These are phyloP conservation scores for Friedmanniomyces simplex DNA, from an alignment of 495 filamentous ascomycete genomes.

Conservation along the genomic window DNA sequence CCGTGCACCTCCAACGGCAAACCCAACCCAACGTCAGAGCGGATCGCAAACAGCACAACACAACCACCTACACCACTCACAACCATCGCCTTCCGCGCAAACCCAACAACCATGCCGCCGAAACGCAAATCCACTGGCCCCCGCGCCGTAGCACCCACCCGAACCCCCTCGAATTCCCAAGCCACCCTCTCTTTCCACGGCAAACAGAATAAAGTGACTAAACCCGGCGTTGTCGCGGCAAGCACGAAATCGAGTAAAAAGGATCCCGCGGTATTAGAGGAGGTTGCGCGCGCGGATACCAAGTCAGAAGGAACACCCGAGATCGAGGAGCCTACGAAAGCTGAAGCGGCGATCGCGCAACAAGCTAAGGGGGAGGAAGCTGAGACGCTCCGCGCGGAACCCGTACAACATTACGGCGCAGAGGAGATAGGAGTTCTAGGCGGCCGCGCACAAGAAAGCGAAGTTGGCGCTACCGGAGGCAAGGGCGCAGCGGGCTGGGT, in stretches of 20 bases:
- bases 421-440: constrained; percentile 18
- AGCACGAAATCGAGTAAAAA: constrained; percentile 38
- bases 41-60: not conserved
- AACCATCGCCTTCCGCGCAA: too few relatives aligned
- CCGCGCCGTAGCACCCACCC: not conserved
- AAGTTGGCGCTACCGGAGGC: constrained; percentile 22
- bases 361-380: constrained; percentile 28
- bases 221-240: constrained; percentile 38
- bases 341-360: constrained; percentile 38
- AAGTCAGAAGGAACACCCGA: constrained; percentile 29
- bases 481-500: constrained; percentile 32
- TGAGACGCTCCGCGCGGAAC: constrained; percentile 3
- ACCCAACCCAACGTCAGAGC: not conserved
- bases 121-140: constrained; percentile 3
- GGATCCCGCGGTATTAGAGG: constrained; percentile 34
- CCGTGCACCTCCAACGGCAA: too few relatives aligned
- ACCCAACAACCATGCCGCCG: not conserved
- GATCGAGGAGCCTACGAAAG: constrained; percentile 33
- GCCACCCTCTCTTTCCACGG: constrained; percentile 66
- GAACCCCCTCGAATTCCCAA: constrained; percentile 35
- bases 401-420: constrained; percentile 2
- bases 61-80: not conserved
- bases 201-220: constrained; percentile 58
- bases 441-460: constrained; percentile 18
- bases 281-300: constrained; percentile 23